Conservation (phyloP, 331 rosid genomes). For the Cydonia oblonga region DNA sequence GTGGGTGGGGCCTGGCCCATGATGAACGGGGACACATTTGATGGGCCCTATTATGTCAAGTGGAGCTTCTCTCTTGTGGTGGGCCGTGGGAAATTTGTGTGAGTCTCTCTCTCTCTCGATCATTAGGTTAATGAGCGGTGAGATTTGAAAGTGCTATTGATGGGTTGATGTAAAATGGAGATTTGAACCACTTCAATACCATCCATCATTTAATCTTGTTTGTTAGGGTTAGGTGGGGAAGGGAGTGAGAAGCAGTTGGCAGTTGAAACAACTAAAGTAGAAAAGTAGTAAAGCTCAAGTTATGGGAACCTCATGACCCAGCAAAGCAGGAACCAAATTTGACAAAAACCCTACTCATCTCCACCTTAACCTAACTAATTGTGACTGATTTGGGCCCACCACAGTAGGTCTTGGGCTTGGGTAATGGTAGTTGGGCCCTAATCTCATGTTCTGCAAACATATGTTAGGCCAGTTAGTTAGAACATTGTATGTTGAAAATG, state of each 20-base stretch:
- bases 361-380: not conserved
- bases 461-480: no score
- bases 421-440: not conserved
- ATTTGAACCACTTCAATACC: not conserved
- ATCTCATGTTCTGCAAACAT: not conserved
- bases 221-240: constrained; percentile 13
- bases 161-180: no score
- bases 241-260: constrained; percentile 1
- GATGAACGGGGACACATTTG: not conserved
- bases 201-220: not conserved
- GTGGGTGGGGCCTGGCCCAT: not conserved
- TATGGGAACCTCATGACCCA: not conserved
- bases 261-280: constrained; percentile 1
- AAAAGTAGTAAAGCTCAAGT: not conserved
- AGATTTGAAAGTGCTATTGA: no score
- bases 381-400: not conserved
- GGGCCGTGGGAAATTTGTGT: not conserved
- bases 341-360: not conserved
- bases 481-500: no score
- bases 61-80: not conserved
- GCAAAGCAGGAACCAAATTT: not conserved
- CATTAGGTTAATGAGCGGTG: no score
- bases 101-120: no score
- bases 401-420: not conserved
- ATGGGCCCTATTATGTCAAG: not conserved